Base-by-base conservation (phyloP, 768 basidiomycete genomes). In the Tricholomella constricta region DNA sequence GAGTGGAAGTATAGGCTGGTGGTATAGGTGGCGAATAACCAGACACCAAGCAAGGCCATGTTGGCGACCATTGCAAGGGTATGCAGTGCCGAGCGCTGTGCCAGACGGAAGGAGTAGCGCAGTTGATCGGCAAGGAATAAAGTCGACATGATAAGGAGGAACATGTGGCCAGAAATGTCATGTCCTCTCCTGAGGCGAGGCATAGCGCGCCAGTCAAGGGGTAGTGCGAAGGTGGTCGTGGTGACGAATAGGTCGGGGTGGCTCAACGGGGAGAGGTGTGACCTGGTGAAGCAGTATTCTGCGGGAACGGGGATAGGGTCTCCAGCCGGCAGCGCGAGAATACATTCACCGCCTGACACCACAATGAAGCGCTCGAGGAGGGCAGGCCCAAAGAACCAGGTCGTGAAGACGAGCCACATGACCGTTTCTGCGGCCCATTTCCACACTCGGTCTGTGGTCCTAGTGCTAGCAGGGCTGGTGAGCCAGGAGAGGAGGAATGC, bases 91-190 rank as follows among this genome's bases (percentile, higher is more conserved):
- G 78, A 62, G 77, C 81, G 83, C 23, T 59, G 48, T 7, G 58
- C 48, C 32, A 61, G 56, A 19, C 70, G 71, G 53, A 88, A 72
- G 12, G 84, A 84, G 1, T 79, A 76, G 15, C 77, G 72, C 27
- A 95, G 68, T 68, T 94, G 89, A 64, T 92, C 85, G 8, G 82
- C 78, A 36, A 98, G 79, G 67, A 97, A 89, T 22, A 96, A 74
- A 12, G 79, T 73, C 12, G 86, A 77, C 75, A 96, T 81, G 2
- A 88, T 88, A 57, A 98, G 79, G 55, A 98, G 79, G 74, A 97
- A 98, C 26, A 94, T 77, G 65, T 98, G 96, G 6, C 96, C 96
- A 0, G 93, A 95, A 12, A 98, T 83, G 62, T 98, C 96, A 66
- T 97, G 94, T 0, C 96, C 96, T 36, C 77, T 80, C 48, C 83